phyloP scores from a whole-genome alignment of 2,329 filamentous ascomycete species.

The Penicillium sp. region DNA sequence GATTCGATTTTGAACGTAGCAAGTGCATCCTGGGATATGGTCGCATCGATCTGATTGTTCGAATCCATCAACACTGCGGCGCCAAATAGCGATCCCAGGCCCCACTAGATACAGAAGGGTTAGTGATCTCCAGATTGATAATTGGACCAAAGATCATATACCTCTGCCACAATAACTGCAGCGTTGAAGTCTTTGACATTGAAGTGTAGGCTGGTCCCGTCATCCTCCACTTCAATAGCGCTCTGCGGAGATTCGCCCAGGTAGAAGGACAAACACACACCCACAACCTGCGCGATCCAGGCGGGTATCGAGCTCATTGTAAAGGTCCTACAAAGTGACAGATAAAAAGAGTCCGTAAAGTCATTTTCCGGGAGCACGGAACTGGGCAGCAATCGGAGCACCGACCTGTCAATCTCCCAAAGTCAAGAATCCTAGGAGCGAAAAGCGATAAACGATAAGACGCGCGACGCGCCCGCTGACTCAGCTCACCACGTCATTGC shows the following conservation, averaged over 20 bases:
- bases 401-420: background rate
- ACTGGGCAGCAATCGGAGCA: background rate
- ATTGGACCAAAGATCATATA: slow-evolving; percentile 12
- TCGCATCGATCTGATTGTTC: slow-evolving; percentile 33
- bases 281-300: slow-evolving; percentile 28
- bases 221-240: slow-evolving; percentile 27
- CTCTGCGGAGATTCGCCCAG: slow-evolving; percentile 9
- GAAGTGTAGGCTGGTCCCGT: slow-evolving; percentile 38
- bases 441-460: slow-evolving; percentile 16
- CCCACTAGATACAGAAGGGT: slow-evolving; percentile 24
- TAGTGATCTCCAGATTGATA: background rate
- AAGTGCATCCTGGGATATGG: slow-evolving; percentile 28
- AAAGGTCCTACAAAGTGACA: slow-evolving; percentile 9
- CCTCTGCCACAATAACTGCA: slow-evolving; percentile 31
- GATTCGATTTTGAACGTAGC: slow-evolving; percentile 20
- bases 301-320: slow-evolving; percentile 24
- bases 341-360: background rate
- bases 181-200: slow-evolving; percentile 4
- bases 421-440: background rate
- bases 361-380: background rate
- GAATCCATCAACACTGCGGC: slow-evolving; percentile 36
- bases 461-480: slow-evolving; percentile 11
- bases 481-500: slow-evolving; percentile 35
- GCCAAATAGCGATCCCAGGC: slow-evolving; percentile 15
- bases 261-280: slow-evolving; percentile 23